A percentile compares a stretch with the other conserved stretches of the same genome.
phyloP scores from a whole-genome alignment of 495 filamentous ascomycete species.

The Aspergillus conjunctus region DNA sequence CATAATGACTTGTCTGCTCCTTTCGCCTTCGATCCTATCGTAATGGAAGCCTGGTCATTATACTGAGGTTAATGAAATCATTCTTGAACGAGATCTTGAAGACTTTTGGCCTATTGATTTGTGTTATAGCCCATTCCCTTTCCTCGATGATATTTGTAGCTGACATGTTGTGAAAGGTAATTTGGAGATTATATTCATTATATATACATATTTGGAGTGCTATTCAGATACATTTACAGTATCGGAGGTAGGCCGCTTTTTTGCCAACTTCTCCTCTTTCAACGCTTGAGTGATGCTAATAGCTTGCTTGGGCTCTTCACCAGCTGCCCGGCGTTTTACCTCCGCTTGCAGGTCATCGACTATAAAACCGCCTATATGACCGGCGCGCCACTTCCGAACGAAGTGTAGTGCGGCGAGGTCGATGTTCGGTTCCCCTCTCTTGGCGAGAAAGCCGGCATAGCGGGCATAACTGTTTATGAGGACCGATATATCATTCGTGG shows the following conservation, averaged over 20 bases:
- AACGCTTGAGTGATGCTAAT: constrained; percentile 49
- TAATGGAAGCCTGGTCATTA: too few relatives aligned
- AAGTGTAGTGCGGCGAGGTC: constrained; percentile 81
- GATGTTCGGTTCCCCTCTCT: constrained; percentile 70
- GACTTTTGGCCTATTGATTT: too few relatives aligned
- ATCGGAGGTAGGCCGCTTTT: constrained; percentile 28
- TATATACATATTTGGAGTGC: constrained; percentile 5
- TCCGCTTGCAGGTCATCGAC: constrained; percentile 75
- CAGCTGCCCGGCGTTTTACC: constrained; percentile 42
- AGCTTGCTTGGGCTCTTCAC: constrained; percentile 39
- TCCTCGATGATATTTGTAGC: too few relatives aligned
- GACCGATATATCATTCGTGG: constrained; percentile 79
- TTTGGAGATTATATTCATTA: constrained; percentile 10
- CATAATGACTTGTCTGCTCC: constrained; percentile 6
- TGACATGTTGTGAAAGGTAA: background rate
- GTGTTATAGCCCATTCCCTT: too few relatives aligned
- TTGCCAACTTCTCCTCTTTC: constrained; percentile 40
- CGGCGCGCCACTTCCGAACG: constrained; percentile 80
- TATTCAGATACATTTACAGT: constrained; percentile 27
- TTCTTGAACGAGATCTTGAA: too few relatives aligned
- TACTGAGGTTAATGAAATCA: too few relatives aligned
- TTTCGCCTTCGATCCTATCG: background rate
- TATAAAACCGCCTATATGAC: constrained; percentile 73
- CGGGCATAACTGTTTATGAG: constrained; percentile 69
- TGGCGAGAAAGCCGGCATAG: constrained; percentile 73